A percentile compares a stretch with the other conserved stretches of the same genome.
Evolutionary conservation across 805 yeast genomes (phyloP).

Genomic region (Ogataea methylovora): DNA sequence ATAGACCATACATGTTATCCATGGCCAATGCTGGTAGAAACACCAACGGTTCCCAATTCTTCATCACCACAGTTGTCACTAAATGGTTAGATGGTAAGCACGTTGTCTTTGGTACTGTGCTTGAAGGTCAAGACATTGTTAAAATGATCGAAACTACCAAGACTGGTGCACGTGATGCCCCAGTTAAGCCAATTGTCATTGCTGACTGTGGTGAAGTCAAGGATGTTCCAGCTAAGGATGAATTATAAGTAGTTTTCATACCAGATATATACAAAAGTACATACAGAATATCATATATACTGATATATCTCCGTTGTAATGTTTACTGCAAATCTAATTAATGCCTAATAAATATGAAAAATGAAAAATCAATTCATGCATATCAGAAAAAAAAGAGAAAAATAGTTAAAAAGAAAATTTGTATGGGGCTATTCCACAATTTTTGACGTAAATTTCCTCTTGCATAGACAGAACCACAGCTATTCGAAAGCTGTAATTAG

Average conservation of each 20-base stretch:
- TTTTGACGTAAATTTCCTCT: too few relatives aligned
- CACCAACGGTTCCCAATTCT: constrained; percentile 92
- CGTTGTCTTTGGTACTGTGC: constrained; percentile 93
- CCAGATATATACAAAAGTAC: too few relatives aligned
- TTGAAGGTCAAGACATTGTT: constrained; percentile 82
- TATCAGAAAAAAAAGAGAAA: too few relatives aligned
- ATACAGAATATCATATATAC: too few relatives aligned
- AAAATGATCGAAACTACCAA: constrained; percentile 63
- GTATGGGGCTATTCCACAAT: too few relatives aligned
- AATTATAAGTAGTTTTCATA: constrained; percentile 18
- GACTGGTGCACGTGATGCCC: constrained; percentile 67
- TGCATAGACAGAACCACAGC: too few relatives aligned
- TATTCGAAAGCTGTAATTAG: too few relatives aligned
- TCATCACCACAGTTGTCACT: constrained; percentile 87
- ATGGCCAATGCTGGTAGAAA: constrained; percentile 78
- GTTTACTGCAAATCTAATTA: too few relatives aligned
- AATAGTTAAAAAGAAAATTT: too few relatives aligned
- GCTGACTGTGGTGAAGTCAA: constrained; percentile 52
- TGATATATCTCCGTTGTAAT: too few relatives aligned
- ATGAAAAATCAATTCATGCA: too few relatives aligned
- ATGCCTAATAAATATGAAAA: too few relatives aligned
- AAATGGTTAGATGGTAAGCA: constrained; percentile 91
- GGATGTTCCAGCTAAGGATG: constrained; percentile 22
- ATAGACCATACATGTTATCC: constrained; percentile 59
- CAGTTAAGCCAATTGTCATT: constrained; percentile 57